Base-by-base conservation (phyloP, 352 stramenopile species). In the Thraustochytrium sp. region DNA sequence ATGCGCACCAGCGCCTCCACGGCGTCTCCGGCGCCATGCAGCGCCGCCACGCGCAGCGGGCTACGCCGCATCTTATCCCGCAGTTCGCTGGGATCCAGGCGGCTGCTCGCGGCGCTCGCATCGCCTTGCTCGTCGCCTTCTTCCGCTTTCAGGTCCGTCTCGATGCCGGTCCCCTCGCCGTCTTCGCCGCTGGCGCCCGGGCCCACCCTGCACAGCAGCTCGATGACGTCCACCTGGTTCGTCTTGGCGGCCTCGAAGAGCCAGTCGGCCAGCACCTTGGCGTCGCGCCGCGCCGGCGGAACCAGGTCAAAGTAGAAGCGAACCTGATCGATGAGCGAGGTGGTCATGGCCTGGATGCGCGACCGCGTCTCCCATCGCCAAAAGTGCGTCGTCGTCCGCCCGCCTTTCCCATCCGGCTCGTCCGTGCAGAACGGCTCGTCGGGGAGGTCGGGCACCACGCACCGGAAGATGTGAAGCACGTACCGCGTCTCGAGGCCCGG, bases 221-320 rank as follows among this genome's bases (percentile, higher is more conserved):
- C 51, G 74, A 82, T 82, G 55, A 82, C 74, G 29, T 78, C 54
- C 1, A 82, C 74, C 44, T 82, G 74, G 36, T 82, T 73, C 11
- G 26, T 46, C 40, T 73, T 42, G 53, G 74, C 74, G n/a, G 74
- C 74, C 38, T 82, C 34, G 38, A 76, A 82, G n/a, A 82, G 55
- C 74, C 74, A 82, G 56, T 82, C 46, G 8, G 37, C 78, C 36
- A 82, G 74, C 13, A 82, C 74, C 53, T 82, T 73, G 29, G 5
- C 29, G 46, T 82, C 74, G n/a, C 74, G 51, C 9, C 46, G 8
- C 11, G 11, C 18, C 9, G 38, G 37, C 18, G 51, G 13, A 16
- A 82, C 56, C 11, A 82, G 74, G 2, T 23, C 9, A 9, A 68
- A 42, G 55, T 82, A 82, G 74, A 73, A 82, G n/a, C 56, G 31